Conservation (phyloP, 148 eudicot genomes). For the Diospyros lotus region DNA sequence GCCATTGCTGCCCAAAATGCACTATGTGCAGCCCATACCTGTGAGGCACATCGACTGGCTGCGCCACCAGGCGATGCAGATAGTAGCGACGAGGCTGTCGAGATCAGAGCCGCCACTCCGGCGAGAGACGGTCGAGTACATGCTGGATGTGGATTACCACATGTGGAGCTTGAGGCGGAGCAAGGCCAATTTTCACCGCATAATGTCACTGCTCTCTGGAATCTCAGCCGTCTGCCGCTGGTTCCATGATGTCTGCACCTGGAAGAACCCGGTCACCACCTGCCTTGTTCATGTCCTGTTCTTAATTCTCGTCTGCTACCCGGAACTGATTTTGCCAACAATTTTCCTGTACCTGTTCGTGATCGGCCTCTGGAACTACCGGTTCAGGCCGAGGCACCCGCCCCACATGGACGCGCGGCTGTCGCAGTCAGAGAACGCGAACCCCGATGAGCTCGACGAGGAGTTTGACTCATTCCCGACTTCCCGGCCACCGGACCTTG, state of each 20-base stretch:
- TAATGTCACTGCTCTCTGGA: constrained; percentile 71
- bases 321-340: constrained; percentile 79
- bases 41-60: constrained; percentile 78
- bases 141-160: constrained; percentile 85
- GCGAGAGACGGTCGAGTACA: constrained; percentile 75
- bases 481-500: constrained; percentile 49
- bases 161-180: constrained; percentile 83
- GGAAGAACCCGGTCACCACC: constrained; percentile 89
- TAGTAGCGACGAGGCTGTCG: constrained; percentile 57
- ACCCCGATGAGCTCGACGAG: constrained; percentile 82
- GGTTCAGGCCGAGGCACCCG: constrained; percentile 68
- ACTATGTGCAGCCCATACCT: constrained; percentile 75
- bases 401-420: constrained; percentile 91
- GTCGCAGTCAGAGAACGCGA: constrained; percentile 73
- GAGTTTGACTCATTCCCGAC: constrained; percentile 89
- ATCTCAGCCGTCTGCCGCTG: constrained; percentile 52
- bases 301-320: constrained; percentile 82
- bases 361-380: constrained; percentile 87
- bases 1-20: constrained; percentile 98
- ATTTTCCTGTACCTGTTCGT: constrained; percentile 83
- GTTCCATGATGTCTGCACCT: constrained; percentile 60
- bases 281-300: constrained; percentile 73
- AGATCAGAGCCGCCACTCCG: constrained; percentile 90
- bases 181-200: constrained; percentile 82
- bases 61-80: constrained; percentile 89